Evolutionary conservation across 2,329 filamentous ascomycete genomes (phyloP).

Genomic region (Phaeosphaeria sp.): DNA sequence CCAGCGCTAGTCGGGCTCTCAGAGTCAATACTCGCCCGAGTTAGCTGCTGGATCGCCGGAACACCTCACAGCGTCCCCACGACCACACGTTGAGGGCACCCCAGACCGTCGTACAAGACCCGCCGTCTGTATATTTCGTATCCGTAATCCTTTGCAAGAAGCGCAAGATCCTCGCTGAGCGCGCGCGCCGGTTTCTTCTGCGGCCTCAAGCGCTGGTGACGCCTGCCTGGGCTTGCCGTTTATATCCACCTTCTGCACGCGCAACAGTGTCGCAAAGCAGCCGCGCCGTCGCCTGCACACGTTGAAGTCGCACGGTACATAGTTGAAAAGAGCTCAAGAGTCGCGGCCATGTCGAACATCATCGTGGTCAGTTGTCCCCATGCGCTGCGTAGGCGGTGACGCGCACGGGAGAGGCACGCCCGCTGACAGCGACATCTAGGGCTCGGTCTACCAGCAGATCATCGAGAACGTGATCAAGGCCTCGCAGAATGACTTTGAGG

Average conservation of each 20-base stretch:
- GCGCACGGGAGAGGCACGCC: conserved; percentile 17
- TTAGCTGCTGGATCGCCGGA: conserved; percentile 27
- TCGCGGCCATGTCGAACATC: conserved; percentile 46
- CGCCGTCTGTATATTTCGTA: conserved; percentile 26
- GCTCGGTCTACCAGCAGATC: conserved; percentile 86
- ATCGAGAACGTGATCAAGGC: conserved; percentile 70
- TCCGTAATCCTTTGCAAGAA: conserved; percentile 27
- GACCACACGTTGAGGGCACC: conserved; percentile 39
- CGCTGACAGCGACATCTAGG: conserved; percentile 54
- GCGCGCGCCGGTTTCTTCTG: conserved; percentile 27
- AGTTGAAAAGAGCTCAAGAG: conserved; percentile 19
- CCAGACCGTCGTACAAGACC: conserved; percentile 41
- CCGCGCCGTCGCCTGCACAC: conserved; percentile 17
- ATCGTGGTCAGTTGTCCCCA: conserved; percentile 46
- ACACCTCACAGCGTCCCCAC: conserved; percentile 35
- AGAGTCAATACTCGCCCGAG: conserved; percentile 18
- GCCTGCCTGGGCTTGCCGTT: conserved; percentile 29
- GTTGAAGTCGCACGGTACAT: conserved; percentile 21
- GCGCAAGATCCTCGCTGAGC: conserved; percentile 35
- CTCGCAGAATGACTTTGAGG: conserved; percentile 94
- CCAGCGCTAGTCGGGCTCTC: conserved; percentile 12
- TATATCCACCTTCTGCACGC: conserved; percentile 23
- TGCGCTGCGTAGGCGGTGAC: conserved; percentile 18
- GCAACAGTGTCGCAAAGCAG: conserved; percentile 26
- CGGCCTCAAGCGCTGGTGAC: conserved; percentile 38